Percentiles rank a stretch among this genome's conserved stretches.
Evolutionary conservation across 768 basidiomycete genomes (phyloP).

Genomic region (Cyathus striatus): DNA sequence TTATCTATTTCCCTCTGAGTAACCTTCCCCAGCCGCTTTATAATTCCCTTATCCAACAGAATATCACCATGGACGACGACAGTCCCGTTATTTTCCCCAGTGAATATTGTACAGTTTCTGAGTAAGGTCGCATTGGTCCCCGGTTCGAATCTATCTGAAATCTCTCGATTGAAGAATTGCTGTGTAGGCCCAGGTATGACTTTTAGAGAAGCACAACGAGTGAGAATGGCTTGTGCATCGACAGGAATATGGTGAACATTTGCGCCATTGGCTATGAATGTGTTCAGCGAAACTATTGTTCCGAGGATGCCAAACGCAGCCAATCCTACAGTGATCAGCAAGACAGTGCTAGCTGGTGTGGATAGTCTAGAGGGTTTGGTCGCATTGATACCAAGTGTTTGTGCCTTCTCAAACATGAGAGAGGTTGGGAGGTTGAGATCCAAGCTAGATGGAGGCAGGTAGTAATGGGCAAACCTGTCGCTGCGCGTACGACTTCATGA

Average conservation of each 20-base stretch:
- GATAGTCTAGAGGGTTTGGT: not conserved
- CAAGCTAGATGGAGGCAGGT: too few relatives aligned
- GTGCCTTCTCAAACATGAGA: too few relatives aligned
- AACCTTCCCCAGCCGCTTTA: not conserved
- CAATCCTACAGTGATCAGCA: not conserved
- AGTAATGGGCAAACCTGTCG: too few relatives aligned
- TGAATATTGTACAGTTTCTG: not conserved
- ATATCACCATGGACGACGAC: not conserved
- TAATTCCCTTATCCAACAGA: not conserved
- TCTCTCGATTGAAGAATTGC: not conserved
- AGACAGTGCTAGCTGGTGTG: not conserved
- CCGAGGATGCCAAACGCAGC: too few relatives aligned
- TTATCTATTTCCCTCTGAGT: not conserved
- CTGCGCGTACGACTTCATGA: too few relatives aligned
- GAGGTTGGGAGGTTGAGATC: too few relatives aligned
- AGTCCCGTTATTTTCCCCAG: not conserved
- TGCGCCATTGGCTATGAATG: too few relatives aligned
- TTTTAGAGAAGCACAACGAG: not conserved
- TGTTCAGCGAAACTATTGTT: too few relatives aligned
- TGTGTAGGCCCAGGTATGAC: not conserved
- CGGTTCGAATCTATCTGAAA: not conserved
- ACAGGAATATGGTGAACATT: too few relatives aligned
- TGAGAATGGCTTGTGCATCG: too few relatives aligned
- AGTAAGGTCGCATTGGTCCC: not conserved
- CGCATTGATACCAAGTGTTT: too few relatives aligned